These are phyloP conservation scores for Umbelopsis vinacea DNA, from an alignment of 192 early-diverging fungal genomes.

Conservation along the genomic window DNA sequence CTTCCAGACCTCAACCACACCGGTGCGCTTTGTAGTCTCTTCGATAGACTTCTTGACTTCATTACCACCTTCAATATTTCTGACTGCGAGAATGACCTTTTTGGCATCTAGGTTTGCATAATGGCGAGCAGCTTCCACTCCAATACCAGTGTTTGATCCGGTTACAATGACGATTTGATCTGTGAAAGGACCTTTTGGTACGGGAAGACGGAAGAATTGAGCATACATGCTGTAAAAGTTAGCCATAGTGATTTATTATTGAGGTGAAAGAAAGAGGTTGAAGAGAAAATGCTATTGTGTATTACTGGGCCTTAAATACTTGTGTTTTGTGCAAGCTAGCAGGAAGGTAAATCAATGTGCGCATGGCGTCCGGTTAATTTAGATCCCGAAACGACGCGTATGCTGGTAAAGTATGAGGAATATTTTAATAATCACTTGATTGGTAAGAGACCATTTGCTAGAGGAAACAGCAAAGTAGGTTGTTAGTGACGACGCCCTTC, in stretches of 20 bases:
- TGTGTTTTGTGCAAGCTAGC: too few species aligned
- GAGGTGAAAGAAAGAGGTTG: too few species aligned
- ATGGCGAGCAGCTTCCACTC: neutral
- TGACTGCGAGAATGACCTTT: conserved; percentile 1
- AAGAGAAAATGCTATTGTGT: too few species aligned
- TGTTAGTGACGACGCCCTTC: too few species aligned
- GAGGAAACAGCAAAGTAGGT: too few species aligned
- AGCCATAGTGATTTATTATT: neutral
- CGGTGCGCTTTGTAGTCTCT: neutral
- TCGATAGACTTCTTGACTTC: neutral
- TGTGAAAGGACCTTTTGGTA: neutral
- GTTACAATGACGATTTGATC: conserved; percentile 15
- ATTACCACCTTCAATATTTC: neutral
- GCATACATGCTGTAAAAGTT: neutral
- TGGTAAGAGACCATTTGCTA: too few species aligned
- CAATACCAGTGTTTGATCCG: neutral
- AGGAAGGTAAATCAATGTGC: too few species aligned
- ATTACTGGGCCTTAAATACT: too few species aligned
- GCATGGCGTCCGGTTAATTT: too few species aligned
- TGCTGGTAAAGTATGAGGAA: too few species aligned
- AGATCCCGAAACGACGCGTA: too few species aligned
- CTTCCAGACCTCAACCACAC: conserved; percentile 9
- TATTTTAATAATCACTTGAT: too few species aligned
- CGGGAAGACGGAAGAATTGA: neutral
- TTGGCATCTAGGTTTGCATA: neutral